Percentiles rank a stretch among this genome's conserved stretches.
These are phyloP conservation scores for Huntiella savannae DNA, from an alignment of 2,329 filamentous ascomycete genomes.

Conservation along the genomic window DNA sequence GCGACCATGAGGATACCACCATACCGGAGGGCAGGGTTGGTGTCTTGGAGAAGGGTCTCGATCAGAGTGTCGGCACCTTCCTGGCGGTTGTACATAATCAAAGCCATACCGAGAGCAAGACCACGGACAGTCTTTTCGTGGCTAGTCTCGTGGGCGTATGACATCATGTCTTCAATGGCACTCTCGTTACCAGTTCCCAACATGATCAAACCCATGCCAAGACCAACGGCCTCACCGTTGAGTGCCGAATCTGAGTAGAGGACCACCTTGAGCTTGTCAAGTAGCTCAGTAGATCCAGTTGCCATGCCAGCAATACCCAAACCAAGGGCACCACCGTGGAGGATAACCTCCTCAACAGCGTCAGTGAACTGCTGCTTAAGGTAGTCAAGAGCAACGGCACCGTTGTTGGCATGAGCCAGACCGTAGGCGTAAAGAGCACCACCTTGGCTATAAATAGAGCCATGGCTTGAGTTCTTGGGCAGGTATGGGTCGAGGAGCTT, in stretches of 20 bases:
- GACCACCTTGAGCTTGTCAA: conserved; percentile 75
- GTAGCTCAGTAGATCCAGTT: conserved; percentile 75
- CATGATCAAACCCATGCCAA: conserved; percentile 97
- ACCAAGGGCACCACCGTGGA: conserved; percentile 88
- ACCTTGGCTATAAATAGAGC: conserved; percentile 88
- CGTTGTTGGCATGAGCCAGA: conserved; percentile 92
- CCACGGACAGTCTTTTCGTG: conserved; percentile 98
- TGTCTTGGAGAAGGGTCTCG: conserved; percentile 78
- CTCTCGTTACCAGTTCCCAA: conserved; percentile 90
- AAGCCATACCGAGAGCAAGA: conserved; percentile 84
- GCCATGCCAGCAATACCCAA: conserved; percentile 96
- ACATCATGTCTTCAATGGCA: conserved; percentile 89
- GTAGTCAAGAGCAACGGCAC: conserved; percentile 71
- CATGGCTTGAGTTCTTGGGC: conserved; percentile 55
- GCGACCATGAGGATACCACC: conserved; percentile 98
- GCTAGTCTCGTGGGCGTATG: conserved; percentile 91
- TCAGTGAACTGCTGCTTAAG: conserved; percentile 55
- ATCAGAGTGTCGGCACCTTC: conserved; percentile 90
- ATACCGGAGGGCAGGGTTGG: conserved; percentile 83
- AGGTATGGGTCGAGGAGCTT: conserved; percentile 91
- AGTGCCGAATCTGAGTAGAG: conserved; percentile 87
- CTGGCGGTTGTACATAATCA: conserved; percentile 95
- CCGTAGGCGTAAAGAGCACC: conserved; percentile 91
- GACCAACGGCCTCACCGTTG: conserved; percentile 88
- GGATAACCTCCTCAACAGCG: conserved; percentile 78